Evolutionary conservation across 495 filamentous ascomycete genomes (phyloP), one percentile per base, ranked within the genome.

Genomic region (Zalerion maritima): DNA sequence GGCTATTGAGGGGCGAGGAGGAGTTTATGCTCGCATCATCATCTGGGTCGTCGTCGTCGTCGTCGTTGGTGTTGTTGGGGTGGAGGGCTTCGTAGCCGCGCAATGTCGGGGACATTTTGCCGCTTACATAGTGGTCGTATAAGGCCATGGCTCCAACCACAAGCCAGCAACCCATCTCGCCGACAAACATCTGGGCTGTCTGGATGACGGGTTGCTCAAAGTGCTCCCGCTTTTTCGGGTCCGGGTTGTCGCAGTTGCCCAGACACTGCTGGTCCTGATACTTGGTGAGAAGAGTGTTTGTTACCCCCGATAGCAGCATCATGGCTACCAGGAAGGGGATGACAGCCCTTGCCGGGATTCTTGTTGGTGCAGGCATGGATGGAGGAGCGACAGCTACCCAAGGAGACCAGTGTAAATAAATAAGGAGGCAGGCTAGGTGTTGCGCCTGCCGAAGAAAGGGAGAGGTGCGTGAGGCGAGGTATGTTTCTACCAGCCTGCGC

Each of bases 261-360:
- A 97, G 78, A 58, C 89, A 97, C 75, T 91, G 79, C 66, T 91
- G 86, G 54, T 97, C 89, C 83, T 97, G 89, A 41, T 86, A 94
- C 41, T 97, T 97, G 40, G 89, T 93, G 43, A 97, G 63, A 32
- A 97, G 73, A 2, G 89, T 97, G 47, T 97, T 97, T 65, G 84
- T 93, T 27, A 94, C 86, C 22, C 89, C 89, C 45, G 67, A 69
- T 36, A 70, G 43, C 45, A 94, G 64, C 85, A 94, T 93, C 81
- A 93, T 89, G 36, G 65, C 75, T 45, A 94, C 80, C 37, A 92
- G 64, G 41, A 92, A 68, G 4, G 82, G 83, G 40, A 93, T 71
- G 18, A 78, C 38, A 6, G 73, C 71, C 43, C 67, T 70, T 40
- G 34, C n/a, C n/a, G n/a, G n/a, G n/a, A n/a, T n/a, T n/a, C n/a